Conservation (phyloP, 208 protist genomes). For the Acanthamoeba healyi region DNA sequence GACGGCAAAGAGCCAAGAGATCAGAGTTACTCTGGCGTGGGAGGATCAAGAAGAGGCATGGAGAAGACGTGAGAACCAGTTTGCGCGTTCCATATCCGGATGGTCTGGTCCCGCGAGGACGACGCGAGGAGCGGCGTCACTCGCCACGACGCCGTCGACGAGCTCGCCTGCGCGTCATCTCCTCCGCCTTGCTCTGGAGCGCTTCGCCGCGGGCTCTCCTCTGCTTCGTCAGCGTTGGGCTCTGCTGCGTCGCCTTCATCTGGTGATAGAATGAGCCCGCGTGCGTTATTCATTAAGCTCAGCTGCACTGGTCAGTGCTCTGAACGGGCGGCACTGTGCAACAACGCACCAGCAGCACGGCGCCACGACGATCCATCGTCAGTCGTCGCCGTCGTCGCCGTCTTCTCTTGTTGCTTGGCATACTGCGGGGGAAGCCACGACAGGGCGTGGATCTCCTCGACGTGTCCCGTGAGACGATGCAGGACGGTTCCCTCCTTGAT, state of each 20-base stretch:
- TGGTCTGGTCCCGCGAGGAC: constrained; percentile 54
- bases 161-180: background rate
- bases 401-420: background rate
- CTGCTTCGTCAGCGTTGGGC: background rate
- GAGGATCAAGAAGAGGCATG: background rate
- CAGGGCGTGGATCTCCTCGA: constrained; percentile 63
- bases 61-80: constrained; percentile 20
- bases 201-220: background rate
- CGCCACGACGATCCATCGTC: background rate
- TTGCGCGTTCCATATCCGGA: constrained; percentile 61
- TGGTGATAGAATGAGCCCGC: too few relatives aligned
- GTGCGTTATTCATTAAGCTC: too few relatives aligned
- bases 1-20: background rate
- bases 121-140: constrained; percentile 43
- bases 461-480: constrained; percentile 48
- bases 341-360: too few relatives aligned
- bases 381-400: background rate
- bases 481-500: constrained; percentile 12
- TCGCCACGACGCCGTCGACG: background rate
- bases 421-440: constrained; percentile 51
- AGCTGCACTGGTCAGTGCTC: too few relatives aligned
- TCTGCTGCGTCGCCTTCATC: background rate
- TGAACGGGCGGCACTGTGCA: too few relatives aligned
- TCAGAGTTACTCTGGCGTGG: background rate
- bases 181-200: background rate